Conservation (phyloP, 306 rosid genomes). For the Cucurbita pepo region DNA sequence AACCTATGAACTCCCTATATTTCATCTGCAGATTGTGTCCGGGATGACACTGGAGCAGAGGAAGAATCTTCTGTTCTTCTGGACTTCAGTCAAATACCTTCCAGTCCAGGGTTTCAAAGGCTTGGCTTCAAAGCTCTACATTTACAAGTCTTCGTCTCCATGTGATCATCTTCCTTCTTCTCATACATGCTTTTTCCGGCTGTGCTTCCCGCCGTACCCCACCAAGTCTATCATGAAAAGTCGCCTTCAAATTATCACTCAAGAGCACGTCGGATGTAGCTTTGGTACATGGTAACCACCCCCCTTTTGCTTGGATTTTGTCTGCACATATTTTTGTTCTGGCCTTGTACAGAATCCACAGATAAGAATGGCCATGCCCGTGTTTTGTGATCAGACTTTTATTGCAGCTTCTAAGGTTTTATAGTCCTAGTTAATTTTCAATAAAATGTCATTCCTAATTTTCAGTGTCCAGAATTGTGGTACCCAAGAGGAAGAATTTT, state of each 20-base stretch:
- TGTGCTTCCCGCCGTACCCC: slow-evolving; percentile 63
- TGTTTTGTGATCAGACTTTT: not conserved
- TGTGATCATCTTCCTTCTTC: slow-evolving; percentile 57
- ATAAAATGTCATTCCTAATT: not conserved
- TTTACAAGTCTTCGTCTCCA: slow-evolving; percentile 37
- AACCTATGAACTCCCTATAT: not conserved
- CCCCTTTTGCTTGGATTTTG: not conserved
- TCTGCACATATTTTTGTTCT: slow-evolving; percentile 4
- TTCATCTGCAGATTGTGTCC: slow-evolving; percentile 42
- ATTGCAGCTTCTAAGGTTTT: not conserved
- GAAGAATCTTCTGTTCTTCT: slow-evolving; percentile 65
- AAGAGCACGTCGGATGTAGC: slow-evolving; percentile 77
- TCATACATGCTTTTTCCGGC: slow-evolving; percentile 63
- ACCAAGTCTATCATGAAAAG: slow-evolving; percentile 39
- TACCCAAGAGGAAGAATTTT: not conserved
- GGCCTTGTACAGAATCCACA: not conserved
- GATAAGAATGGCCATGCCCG: not conserved
- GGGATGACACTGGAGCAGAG: slow-evolving; percentile 61
- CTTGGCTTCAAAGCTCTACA: slow-evolving; percentile 46
- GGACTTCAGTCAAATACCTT: slow-evolving; percentile 81
- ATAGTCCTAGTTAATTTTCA: not conserved
- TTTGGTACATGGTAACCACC: slow-evolving; percentile 43
- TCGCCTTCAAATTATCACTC: slow-evolving; percentile 57
- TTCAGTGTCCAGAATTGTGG: not conserved
- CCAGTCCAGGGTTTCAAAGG: slow-evolving; percentile 89